Evolutionary conservation across 1,139 yeast species (phyloP).

Genomic region (Yarrowia galli): DNA sequence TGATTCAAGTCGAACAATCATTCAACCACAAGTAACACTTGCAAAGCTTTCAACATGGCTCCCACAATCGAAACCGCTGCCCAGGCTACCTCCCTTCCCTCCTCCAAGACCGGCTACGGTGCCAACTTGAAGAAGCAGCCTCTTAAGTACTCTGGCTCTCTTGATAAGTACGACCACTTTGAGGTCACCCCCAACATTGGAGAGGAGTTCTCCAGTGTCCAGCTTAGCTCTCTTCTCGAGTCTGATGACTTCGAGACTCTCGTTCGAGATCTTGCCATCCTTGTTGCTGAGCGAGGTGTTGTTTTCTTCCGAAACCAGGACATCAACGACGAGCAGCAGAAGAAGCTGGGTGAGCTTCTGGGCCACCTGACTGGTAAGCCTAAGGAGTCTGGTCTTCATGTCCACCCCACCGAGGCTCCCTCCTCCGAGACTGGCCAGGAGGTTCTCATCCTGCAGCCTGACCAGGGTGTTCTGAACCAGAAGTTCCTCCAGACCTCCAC

Average conservation of each 20-base stretch:
- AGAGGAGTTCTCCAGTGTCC: constrained; percentile 62
- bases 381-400: constrained; percentile 39
- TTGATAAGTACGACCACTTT: constrained; percentile 52
- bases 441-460: constrained; percentile 62
- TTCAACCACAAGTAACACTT: constrained; percentile 33
- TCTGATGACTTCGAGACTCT: constrained; percentile 54
- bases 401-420: constrained; percentile 40
- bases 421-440: constrained; percentile 40
- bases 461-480: constrained; percentile 47
- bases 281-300: constrained; percentile 60
- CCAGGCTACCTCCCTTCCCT: constrained; percentile 25
- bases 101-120: constrained; percentile 34
- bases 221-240: constrained; percentile 49
- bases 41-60: constrained; percentile 37
- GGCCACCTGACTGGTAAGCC: constrained; percentile 40
- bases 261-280: constrained; percentile 56
- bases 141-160: constrained; percentile 38
- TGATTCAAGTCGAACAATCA: background rate
- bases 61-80: constrained; percentile 34
- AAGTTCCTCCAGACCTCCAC: constrained; percentile 37
- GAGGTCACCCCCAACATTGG: constrained; percentile 50
- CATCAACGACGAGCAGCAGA: constrained; percentile 55
- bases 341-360: constrained; percentile 49
- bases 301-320: constrained; percentile 42
- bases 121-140: constrained; percentile 38